These are phyloP conservation scores for Botrytis cinerea DNA, from an alignment of 2,329 filamentous ascomycete species.

Conservation along the genomic window DNA sequence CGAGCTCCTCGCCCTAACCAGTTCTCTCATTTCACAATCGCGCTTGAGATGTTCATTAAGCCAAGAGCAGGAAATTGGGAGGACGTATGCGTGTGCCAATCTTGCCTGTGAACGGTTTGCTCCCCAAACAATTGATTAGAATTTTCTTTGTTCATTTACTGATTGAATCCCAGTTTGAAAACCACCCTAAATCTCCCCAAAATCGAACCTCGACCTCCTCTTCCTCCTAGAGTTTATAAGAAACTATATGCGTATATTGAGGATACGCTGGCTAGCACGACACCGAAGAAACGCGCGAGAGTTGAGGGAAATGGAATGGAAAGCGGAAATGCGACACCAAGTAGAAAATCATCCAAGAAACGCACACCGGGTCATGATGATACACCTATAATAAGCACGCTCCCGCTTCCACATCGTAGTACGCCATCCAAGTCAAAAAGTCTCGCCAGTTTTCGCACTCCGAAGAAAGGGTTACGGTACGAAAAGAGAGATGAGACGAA, in stretches of 20 bases:
- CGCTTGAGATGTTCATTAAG: conserved; percentile 77
- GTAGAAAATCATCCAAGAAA: conserved; percentile 32
- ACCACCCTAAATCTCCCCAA: conserved; percentile 74
- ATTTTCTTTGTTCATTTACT: not conserved
- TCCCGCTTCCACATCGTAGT: conserved; percentile 32
- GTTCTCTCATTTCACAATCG: conserved; percentile 77
- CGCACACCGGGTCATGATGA: conserved; percentile 21
- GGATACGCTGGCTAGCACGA: conserved; percentile 58
- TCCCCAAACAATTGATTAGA: not conserved
- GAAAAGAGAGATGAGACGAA: conserved; percentile 31
- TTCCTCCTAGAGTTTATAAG: conserved; percentile 78
- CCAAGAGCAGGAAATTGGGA: conserved; percentile 83
- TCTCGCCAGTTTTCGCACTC: conserved; percentile 44
- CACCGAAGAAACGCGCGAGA: conserved; percentile 27
- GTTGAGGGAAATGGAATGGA: not conserved
- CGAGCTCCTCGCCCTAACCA: conserved; percentile 69
- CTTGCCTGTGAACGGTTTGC: conserved; percentile 81
- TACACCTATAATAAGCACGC: conserved; percentile 8
- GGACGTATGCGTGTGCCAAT: conserved; percentile 81
- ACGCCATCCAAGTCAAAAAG: conserved; percentile 52
- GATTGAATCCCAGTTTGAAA: conserved; percentile 61
- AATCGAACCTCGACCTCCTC: conserved; percentile 73
- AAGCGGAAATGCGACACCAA: conserved; percentile 16
- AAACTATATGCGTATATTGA: conserved; percentile 81
- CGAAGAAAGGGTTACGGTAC: conserved; percentile 34